Percentiles rank a stretch among this genome's conserved stretches.
These are phyloP conservation scores for Linum trigynum DNA, from an alignment of 345 rosid species.

Conservation along the genomic window DNA sequence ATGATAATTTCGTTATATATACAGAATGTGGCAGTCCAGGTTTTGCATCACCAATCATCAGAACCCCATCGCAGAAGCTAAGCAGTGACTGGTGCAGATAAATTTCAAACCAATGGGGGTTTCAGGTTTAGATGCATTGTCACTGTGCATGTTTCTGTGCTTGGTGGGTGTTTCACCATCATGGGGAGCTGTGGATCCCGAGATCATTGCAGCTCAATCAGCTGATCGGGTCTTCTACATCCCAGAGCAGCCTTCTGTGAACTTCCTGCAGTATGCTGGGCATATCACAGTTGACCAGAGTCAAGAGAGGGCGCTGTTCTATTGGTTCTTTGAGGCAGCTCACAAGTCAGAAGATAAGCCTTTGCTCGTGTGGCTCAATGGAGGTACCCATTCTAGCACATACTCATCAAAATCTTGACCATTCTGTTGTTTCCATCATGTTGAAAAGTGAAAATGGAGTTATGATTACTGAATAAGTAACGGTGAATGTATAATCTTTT, in stretches of 20 bases:
- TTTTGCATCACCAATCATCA: neutral
- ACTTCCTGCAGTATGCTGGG: slow-evolving; percentile 53
- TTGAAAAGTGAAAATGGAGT: neutral
- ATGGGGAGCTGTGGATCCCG: neutral
- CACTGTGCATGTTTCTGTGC: neutral
- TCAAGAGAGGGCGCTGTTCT: slow-evolving; percentile 46
- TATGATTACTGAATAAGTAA: too few relatives aligned
- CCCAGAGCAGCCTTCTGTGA: slow-evolving; percentile 52
- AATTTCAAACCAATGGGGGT: neutral
- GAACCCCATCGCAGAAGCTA: neutral
- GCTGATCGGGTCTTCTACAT: slow-evolving; percentile 34
- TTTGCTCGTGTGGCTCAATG: slow-evolving; percentile 71
- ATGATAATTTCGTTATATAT: neutral
- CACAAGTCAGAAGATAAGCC: slow-evolving; percentile 28
- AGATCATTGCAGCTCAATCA: neutral
- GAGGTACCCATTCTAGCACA: slow-evolving; percentile 28
- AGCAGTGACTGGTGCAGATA: neutral
- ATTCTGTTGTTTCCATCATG: neutral
- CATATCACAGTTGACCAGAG: slow-evolving; percentile 29
- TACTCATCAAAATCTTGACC: neutral
- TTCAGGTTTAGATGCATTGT: neutral
- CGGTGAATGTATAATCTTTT: neutral
- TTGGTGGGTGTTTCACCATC: neutral
- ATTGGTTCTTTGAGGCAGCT: slow-evolving; percentile 68
- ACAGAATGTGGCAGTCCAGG: neutral